Conservation (phyloP, 2,329 filamentous ascomycete genomes). For the Sporothrix pseudoabietina region DNA sequence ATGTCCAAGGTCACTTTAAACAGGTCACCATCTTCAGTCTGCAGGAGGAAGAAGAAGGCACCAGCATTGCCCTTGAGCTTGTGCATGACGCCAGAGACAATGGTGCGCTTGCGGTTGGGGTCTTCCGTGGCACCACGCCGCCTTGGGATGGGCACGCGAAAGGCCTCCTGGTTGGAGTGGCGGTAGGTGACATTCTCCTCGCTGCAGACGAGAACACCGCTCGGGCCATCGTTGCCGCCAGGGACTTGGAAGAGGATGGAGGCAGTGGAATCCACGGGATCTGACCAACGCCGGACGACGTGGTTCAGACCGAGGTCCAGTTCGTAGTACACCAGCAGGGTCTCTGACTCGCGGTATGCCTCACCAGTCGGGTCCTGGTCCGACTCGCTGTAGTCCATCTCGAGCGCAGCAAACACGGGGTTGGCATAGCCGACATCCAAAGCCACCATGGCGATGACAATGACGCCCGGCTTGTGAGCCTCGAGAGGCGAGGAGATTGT, state of each 20-base stretch:
- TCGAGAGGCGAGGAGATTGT: conserved; percentile 97
- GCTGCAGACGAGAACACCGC: conserved; percentile 90
- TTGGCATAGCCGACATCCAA: conserved; percentile 97
- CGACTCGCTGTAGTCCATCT: conserved; percentile 87
- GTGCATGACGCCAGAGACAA: conserved; percentile 94
- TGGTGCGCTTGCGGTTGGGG: conserved; percentile 82
- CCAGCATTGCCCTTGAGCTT: conserved; percentile 80
- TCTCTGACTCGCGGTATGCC: conserved; percentile 80
- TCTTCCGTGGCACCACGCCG: conserved; percentile 87
- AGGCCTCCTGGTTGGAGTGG: conserved; percentile 91
- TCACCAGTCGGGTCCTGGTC: conserved; percentile 89
- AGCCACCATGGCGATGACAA: conserved; percentile 85
- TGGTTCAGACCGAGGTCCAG: conserved; percentile 96
- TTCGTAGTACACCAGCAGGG: conserved; percentile 94
- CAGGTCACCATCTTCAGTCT: conserved; percentile 96
- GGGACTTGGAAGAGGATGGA: conserved; percentile 94
- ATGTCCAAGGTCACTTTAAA: conserved; percentile 97
- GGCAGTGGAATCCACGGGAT: conserved; percentile 85
- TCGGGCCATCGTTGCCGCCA: conserved; percentile 89
- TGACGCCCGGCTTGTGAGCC: conserved; percentile 87
- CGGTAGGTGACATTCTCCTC: conserved; percentile 95
- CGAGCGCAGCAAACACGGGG: conserved; percentile 91
- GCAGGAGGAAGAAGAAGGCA: conserved; percentile 94
- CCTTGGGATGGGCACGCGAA: conserved; percentile 85
- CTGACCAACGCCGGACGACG: conserved; percentile 94